A percentile compares a stretch with the other conserved stretches of the same genome.
Evolutionary conservation across 1,284 basidiomycete genomes (phyloP).

Genomic region (Papiliotrema fonsecae): DNA sequence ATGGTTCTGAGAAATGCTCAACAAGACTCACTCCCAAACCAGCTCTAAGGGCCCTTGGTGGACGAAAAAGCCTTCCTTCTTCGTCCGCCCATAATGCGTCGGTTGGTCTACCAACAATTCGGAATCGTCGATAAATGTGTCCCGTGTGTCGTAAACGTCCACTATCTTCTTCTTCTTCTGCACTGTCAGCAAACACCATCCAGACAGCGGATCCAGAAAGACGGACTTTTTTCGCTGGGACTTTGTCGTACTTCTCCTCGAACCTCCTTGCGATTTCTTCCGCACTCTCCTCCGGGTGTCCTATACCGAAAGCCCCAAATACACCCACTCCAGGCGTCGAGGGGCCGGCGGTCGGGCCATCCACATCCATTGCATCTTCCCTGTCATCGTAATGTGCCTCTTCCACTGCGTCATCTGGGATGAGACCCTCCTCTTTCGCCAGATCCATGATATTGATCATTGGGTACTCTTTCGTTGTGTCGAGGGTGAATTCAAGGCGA

Average conservation of each 20-base stretch:
- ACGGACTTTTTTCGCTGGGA: background rate
- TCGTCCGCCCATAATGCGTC: constrained; percentile 86
- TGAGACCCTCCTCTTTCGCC: constrained; percentile 27
- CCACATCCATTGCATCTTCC: too few relatives aligned
- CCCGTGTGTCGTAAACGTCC: constrained; percentile 76
- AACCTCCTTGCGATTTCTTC: too few relatives aligned
- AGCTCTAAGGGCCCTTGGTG: constrained; percentile 77
- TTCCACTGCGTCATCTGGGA: constrained; percentile 11
- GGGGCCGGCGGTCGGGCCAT: too few relatives aligned
- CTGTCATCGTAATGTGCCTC: too few relatives aligned
- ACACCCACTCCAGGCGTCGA: too few relatives aligned
- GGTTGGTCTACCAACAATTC: constrained; percentile 86
- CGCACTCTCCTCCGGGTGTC: too few relatives aligned
- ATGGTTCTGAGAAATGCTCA: too few relatives aligned
- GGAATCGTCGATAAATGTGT: constrained; percentile 97
- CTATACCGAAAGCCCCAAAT: too few relatives aligned
- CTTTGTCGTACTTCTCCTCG: too few relatives aligned
- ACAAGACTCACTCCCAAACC: constrained; percentile 37
- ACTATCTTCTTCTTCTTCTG: constrained; percentile 60
- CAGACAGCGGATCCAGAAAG: background rate
- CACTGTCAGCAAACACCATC: constrained; percentile 3
- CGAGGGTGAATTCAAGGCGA: constrained; percentile 26
- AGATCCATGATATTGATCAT: constrained; percentile 39
- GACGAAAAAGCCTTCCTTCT: constrained; percentile 91
- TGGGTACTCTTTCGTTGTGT: constrained; percentile 15